Conservation (phyloP, 805 yeast species). For the Saccharomycodes ludwigii region DNA sequence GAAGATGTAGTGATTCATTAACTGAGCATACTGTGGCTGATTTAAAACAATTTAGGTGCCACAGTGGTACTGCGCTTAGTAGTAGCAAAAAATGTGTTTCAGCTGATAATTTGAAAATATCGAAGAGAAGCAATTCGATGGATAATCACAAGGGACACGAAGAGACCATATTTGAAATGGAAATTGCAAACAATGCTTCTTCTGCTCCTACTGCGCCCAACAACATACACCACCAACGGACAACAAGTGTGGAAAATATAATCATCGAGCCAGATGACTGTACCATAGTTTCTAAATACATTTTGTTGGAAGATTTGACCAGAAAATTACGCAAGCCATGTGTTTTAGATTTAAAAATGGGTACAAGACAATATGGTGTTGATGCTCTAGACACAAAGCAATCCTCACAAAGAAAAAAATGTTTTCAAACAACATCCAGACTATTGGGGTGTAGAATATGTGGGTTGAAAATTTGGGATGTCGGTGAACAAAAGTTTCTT, state of each 20-base stretch:
- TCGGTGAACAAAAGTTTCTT: constrained; percentile 32
- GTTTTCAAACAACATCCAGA: constrained; percentile 69
- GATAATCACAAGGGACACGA: no score
- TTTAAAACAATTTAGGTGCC: no score
- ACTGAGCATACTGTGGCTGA: no score
- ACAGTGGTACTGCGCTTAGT: no score
- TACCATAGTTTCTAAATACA: constrained; percentile 41
- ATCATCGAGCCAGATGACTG: constrained; percentile 15
- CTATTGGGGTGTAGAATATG: constrained; percentile 84
- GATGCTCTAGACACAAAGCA: constrained; percentile 68
- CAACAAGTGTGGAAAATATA: neutral
- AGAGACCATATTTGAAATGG: neutral
- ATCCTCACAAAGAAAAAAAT: constrained; percentile 69
- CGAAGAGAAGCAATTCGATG: no score
- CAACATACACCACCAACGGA: neutral
- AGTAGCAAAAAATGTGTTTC: no score
- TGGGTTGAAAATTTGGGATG: constrained; percentile 83
- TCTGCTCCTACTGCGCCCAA: no score
- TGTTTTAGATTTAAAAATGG: constrained; percentile 93
- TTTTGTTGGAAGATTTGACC: constrained; percentile 82
- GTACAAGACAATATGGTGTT: constrained; percentile 96
- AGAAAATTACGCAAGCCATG: constrained; percentile 75
- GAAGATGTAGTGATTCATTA: no score
- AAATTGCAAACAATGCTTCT: neutral
- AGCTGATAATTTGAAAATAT: no score